These are phyloP conservation scores for Scenedesmus sp. DNA, from an alignment of 163 green algal species.

Conservation along the genomic window DNA sequence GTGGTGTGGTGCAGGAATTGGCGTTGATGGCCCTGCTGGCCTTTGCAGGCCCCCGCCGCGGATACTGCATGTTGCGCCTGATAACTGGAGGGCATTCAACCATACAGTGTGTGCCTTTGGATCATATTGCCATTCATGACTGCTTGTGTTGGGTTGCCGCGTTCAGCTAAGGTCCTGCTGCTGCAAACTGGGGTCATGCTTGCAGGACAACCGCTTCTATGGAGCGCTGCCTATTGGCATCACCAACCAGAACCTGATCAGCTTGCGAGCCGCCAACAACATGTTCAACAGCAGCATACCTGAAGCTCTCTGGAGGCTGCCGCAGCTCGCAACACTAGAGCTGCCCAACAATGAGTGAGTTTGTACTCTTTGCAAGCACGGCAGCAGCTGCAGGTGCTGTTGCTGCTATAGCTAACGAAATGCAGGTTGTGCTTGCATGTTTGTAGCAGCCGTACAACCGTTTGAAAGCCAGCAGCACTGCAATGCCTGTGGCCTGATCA, in stretches of 20 bases:
- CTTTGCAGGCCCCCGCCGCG: not conserved
- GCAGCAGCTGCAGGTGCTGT: not conserved
- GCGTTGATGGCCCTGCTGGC: too few species aligned
- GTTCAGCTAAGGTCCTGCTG: too few species aligned
- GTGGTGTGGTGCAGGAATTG: too few species aligned
- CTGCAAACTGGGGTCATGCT: not conserved
- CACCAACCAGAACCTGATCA: constrained; percentile 54
- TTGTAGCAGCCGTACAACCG: not conserved
- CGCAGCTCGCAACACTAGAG: constrained; percentile 51
- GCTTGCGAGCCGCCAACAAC: constrained; percentile 60
- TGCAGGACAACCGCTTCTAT: constrained; percentile 58
- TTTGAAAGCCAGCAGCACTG: too few species aligned
- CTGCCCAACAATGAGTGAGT: constrained; percentile 48
- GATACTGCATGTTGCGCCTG: too few species aligned
- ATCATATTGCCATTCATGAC: not conserved
- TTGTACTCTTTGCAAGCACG: not conserved
- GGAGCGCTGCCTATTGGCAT: constrained; percentile 49
- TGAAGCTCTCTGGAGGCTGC: constrained; percentile 7
- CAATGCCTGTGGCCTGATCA: too few species aligned
- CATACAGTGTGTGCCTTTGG: not conserved
- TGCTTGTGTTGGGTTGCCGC: too few species aligned
- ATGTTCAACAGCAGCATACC: constrained; percentile 47
- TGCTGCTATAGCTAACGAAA: not conserved
- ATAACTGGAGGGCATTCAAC: not conserved
- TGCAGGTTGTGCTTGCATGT: not conserved